These are phyloP conservation scores for Moricandia arvensis DNA, from an alignment of 345 rosid genomes.

Conservation along the genomic window DNA sequence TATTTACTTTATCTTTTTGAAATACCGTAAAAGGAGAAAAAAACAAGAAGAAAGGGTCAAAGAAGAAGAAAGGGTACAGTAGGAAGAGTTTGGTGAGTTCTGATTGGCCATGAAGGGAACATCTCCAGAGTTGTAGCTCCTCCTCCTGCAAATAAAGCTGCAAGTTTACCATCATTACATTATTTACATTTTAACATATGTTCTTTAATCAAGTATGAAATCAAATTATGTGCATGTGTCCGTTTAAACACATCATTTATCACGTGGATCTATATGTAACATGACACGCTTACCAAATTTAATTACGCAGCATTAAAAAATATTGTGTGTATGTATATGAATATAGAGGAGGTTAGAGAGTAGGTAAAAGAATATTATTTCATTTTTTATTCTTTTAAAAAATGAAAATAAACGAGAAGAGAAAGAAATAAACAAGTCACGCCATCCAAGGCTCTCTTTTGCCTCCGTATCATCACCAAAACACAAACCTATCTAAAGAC, in stretches of 20 bases:
- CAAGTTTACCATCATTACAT: slow-evolving; percentile 43
- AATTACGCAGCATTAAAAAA: neutral
- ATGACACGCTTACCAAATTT: slow-evolving; percentile 16
- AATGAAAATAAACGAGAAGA: neutral
- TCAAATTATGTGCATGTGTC: slow-evolving; percentile 5
- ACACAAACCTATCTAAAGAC: slow-evolving; percentile 52
- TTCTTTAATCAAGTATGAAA: neutral
- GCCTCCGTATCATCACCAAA: slow-evolving; percentile 65
- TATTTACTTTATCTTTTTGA: neutral
- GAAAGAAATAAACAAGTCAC: slow-evolving; percentile 45
- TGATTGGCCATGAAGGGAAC: slow-evolving; percentile 99
- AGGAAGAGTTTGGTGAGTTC: slow-evolving; percentile 88
- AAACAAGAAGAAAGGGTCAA: slow-evolving; percentile 56
- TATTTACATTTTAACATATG: neutral
- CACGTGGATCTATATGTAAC: slow-evolving; percentile 28
- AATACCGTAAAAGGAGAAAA: slow-evolving; percentile 34
- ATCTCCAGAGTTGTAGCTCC: slow-evolving; percentile 98
- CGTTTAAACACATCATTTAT: slow-evolving; percentile 23
- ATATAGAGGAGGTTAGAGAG: slow-evolving; percentile 36
- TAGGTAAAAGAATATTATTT: slow-evolving; percentile 20
- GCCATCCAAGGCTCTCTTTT: slow-evolving; percentile 54
- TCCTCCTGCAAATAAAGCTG: slow-evolving; percentile 71
- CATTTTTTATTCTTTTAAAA: neutral
- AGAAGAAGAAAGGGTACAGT: slow-evolving; percentile 51
- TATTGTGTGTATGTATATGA: neutral